Percentiles rank a stretch among this genome's conserved stretches.
phyloP scores from a whole-genome alignment of 441 rosid species.

The Mallotus repandus region DNA sequence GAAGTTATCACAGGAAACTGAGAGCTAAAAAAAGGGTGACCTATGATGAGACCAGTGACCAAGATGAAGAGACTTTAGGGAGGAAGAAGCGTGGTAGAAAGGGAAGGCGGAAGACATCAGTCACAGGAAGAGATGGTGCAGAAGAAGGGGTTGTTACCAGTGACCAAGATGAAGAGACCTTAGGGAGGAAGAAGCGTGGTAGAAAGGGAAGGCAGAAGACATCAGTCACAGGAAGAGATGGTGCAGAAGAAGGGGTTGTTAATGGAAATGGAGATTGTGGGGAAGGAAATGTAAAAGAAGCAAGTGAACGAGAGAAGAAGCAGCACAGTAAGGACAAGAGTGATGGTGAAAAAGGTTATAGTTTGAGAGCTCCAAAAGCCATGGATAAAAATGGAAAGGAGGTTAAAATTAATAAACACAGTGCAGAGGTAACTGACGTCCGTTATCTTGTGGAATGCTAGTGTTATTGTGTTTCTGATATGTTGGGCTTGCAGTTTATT shows the following conservation, averaged over 20 bases:
- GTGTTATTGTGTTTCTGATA: background rate
- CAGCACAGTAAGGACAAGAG: background rate
- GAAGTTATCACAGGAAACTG: conserved; percentile 3
- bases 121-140: conserved; percentile 4
- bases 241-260: background rate
- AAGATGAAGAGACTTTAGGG: background rate
- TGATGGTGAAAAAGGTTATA: background rate
- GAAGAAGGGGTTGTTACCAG: background rate
- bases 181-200: conserved; percentile 8
- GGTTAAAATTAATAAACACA: background rate
- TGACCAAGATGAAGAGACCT: conserved; percentile 3
- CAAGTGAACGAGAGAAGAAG: background rate
- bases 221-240: conserved; percentile 7
- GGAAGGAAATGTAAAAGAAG: conserved; percentile 12
- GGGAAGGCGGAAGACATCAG: conserved; percentile 1
- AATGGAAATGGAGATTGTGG: conserved; percentile 6
- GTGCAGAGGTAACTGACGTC: background rate
- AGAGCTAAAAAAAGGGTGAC: conserved; percentile 20
- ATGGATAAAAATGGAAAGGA: background rate
- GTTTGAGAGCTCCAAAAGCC: background rate
- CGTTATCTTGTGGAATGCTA: background rate
- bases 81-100: conserved; percentile 18
- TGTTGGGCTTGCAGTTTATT: conserved; percentile 24
- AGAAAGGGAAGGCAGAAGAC: conserved; percentile 10
- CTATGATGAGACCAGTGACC: conserved; percentile 21